Evolutionary conservation across 2,329 filamentous ascomycete genomes (phyloP).

Genomic region (Onygena corvina): DNA sequence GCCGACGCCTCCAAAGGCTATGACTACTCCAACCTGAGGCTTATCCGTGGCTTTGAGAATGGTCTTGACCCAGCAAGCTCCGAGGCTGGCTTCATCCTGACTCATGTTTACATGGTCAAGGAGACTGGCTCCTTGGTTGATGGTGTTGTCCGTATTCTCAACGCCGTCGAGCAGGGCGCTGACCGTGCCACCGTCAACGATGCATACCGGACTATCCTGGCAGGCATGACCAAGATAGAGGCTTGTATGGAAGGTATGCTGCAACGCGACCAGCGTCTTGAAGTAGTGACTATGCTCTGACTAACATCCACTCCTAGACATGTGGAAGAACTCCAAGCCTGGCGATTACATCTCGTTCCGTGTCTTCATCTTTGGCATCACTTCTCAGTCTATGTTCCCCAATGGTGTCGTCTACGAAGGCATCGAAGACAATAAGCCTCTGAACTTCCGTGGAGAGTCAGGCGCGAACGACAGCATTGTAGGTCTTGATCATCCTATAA

Average conservation of each 20-base stretch:
- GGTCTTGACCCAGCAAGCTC: conserved; percentile 77
- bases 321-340: conserved; percentile 85
- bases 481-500: background rate
- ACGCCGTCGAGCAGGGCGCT: conserved; percentile 39
- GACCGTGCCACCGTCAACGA: conserved; percentile 51
- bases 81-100: conserved; percentile 90
- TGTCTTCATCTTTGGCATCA: conserved; percentile 95
- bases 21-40: conserved; percentile 54
- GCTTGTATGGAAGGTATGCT: conserved; percentile 59
- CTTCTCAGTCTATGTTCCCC: conserved; percentile 86
- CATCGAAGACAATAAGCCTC: conserved; percentile 55
- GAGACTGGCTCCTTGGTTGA: conserved; percentile 67
- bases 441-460: conserved; percentile 80
- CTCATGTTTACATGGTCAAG: conserved; percentile 90
- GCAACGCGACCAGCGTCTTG: background rate
- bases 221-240: conserved; percentile 58
- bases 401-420: conserved; percentile 83
- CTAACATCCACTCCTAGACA: conserved; percentile 37
- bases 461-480: conserved; percentile 88
- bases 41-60: conserved; percentile 83
- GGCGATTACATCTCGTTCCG: conserved; percentile 78
- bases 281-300: no score
- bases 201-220: conserved; percentile 50
- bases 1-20: conserved; percentile 44
- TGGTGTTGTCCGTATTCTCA: conserved; percentile 57